Percentiles rank a stretch among this genome's conserved stretches.
These are phyloP conservation scores for Fusarium anthophilum DNA, from an alignment of 2,329 filamentous ascomycete genomes.

Conservation along the genomic window DNA sequence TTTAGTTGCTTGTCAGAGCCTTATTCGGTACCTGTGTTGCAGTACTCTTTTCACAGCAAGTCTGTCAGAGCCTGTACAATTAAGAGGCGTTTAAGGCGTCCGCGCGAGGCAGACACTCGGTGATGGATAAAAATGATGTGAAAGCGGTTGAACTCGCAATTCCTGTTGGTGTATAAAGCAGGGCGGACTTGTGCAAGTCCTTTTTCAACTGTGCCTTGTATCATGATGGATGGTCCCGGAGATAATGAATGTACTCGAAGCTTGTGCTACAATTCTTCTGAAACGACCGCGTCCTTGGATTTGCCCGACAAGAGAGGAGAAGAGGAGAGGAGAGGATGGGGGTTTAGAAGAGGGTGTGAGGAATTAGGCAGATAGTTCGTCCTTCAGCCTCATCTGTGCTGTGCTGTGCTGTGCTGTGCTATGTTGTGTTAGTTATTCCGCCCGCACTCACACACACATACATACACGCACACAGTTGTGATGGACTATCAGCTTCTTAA, in stretches of 20 bases:
- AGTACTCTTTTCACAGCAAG: not conserved
- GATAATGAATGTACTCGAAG: not conserved
- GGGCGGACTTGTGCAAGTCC: conserved; percentile 30
- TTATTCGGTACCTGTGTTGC: conserved; percentile 18
- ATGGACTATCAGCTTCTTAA: not conserved
- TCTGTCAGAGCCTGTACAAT: conserved; percentile 23
- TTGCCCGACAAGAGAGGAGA: conserved; percentile 10
- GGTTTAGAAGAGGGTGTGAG: conserved; percentile 2
- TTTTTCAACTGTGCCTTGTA: not conserved
- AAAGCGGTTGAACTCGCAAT: not conserved
- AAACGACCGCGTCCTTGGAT: conserved; percentile 17
- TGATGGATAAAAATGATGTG: not conserved
- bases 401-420: not conserved
- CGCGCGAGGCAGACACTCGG: conserved; percentile 15
- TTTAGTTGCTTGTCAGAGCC: conserved; percentile 11
- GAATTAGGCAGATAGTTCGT: conserved; percentile 10
- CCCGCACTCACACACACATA: not conserved
- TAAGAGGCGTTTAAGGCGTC: conserved; percentile 7
- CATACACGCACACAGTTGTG: not conserved
- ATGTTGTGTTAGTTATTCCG: not conserved
- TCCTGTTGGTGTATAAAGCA: not conserved
- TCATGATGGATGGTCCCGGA: not conserved
- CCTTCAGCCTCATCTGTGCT: conserved; percentile 23
- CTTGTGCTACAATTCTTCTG: not conserved
- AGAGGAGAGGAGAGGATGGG: conserved; percentile 1